Conservation (phyloP, 164 flowering plant species). For the Magnolia kwangsiensis region DNA sequence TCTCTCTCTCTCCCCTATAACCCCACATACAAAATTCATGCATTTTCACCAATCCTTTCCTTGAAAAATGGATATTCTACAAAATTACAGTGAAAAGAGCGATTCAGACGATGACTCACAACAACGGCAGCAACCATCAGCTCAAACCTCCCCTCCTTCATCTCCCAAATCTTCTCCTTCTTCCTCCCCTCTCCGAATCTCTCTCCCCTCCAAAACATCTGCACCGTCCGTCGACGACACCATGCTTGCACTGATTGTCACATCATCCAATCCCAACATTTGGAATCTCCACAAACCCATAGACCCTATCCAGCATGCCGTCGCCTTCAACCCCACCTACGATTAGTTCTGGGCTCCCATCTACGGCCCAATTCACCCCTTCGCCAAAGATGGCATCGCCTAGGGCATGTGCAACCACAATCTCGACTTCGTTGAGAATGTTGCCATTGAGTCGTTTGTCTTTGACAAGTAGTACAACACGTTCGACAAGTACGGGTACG, state of each 20-base stretch:
- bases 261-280: conserved; percentile 18
- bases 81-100: conserved; percentile 4
- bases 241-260: conserved; percentile 55
- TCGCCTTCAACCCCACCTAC: conserved; percentile 81
- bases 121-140: not conserved
- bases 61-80: conserved; percentile 7
- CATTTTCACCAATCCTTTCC: not conserved
- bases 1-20: too few species aligned
- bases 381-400: conserved; percentile 89
- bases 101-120: not conserved
- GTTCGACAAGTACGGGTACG: conserved; percentile 80
- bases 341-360: conserved; percentile 97
- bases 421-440: conserved; percentile 84
- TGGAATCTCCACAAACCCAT: conserved; percentile 48
- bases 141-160: not conserved
- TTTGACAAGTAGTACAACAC: conserved; percentile 97
- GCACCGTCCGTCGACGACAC: conserved; percentile 89
- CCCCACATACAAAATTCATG: too few species aligned
- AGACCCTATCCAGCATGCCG: conserved; percentile 72
- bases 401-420: conserved; percentile 96
- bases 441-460: conserved; percentile 62
- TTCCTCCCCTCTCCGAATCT: conserved; percentile 52
- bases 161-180: conserved; percentile 22
- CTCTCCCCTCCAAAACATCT: conserved; percentile 57
- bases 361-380: conserved; percentile 93